These are phyloP conservation scores for Phytophthora agathidicida DNA, from an alignment of 352 stramenopile species.

Conservation along the genomic window DNA sequence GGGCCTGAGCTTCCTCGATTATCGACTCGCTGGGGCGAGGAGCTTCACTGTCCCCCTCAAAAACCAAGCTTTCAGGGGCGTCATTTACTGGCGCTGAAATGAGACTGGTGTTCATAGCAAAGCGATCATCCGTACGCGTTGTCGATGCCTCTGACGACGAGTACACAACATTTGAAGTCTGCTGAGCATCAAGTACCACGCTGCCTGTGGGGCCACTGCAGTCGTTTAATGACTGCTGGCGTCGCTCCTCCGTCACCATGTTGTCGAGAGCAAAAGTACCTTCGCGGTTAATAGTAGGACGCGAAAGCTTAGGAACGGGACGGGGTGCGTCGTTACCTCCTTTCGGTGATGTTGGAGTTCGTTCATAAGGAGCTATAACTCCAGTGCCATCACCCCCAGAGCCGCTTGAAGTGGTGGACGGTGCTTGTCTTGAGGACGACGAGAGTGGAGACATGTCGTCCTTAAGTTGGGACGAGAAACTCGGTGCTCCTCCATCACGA, in stretches of 20 bases:
- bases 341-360: constrained; percentile 26
- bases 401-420: constrained; percentile 1
- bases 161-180: constrained; percentile 7
- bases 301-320: constrained; percentile 5
- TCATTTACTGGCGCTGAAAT: constrained; percentile 19
- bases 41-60: constrained; percentile 11
- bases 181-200: constrained; percentile 14
- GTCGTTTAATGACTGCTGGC: not conserved
- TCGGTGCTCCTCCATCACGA: constrained; percentile 12
- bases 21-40: not conserved
- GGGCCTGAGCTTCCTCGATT: constrained; percentile 7
- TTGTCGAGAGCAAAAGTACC: constrained; percentile 23
- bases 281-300: constrained; percentile 20
- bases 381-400: not conserved
- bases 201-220: not conserved
- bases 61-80: constrained; percentile 17
- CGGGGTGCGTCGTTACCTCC: not conserved
- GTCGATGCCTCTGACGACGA: constrained; percentile 6
- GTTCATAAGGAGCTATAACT: constrained; percentile 18
- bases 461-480: constrained; percentile 22
- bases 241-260: constrained; percentile 18
- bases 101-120: constrained; percentile 20
- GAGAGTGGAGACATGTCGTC: constrained; percentile 4
- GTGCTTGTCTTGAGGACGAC: not conserved
- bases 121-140: constrained; percentile 19